Percentiles rank a stretch among this genome's conserved stretches.
Conservation (phyloP, 805 yeast species). For the Nakazawaea molendinolei region DNA sequence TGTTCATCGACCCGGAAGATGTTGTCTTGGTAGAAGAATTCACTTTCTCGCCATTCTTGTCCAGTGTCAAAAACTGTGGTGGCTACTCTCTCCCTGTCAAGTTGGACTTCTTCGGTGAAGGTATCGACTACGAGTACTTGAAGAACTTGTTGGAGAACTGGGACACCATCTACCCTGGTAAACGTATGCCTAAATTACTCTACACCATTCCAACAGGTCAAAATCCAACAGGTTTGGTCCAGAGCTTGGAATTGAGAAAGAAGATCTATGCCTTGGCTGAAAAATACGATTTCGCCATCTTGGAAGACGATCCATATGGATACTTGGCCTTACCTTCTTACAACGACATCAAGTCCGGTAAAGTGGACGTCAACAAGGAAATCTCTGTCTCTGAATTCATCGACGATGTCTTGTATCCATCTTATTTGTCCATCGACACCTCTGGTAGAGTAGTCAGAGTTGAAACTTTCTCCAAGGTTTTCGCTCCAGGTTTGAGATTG, state of each 20-base stretch:
- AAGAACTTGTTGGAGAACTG: constrained; percentile 48
- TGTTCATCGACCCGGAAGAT: constrained; percentile 49
- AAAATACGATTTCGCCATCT: constrained; percentile 48
- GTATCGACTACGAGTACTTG: constrained; percentile 46
- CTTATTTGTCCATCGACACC: constrained; percentile 47
- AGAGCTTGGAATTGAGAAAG: constrained; percentile 39
- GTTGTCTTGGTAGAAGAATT: constrained; percentile 58
- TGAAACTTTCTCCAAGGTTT: constrained; percentile 61
- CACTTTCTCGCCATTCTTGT: constrained; percentile 56
- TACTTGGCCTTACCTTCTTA: constrained; percentile 44
- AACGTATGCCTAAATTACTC: constrained; percentile 43
- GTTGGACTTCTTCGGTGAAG: constrained; percentile 32
- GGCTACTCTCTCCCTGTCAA: constrained; percentile 48
- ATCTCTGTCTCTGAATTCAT: constrained; percentile 37
- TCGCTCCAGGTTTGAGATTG: constrained; percentile 61
- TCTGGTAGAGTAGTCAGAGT: constrained; percentile 55
- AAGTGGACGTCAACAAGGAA: constrained; percentile 30
- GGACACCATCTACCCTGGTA: constrained; percentile 39
- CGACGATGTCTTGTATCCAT: constrained; percentile 34
- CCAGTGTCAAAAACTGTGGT: constrained; percentile 38
- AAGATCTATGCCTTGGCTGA: constrained; percentile 47
- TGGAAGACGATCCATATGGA: constrained; percentile 71
- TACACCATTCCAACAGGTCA: constrained; percentile 72
- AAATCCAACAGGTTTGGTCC: constrained; percentile 61
- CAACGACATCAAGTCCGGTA: constrained; percentile 34